These are phyloP conservation scores for Exophiala viscosa DNA, from an alignment of 2,329 filamentous ascomycete species.

Conservation along the genomic window DNA sequence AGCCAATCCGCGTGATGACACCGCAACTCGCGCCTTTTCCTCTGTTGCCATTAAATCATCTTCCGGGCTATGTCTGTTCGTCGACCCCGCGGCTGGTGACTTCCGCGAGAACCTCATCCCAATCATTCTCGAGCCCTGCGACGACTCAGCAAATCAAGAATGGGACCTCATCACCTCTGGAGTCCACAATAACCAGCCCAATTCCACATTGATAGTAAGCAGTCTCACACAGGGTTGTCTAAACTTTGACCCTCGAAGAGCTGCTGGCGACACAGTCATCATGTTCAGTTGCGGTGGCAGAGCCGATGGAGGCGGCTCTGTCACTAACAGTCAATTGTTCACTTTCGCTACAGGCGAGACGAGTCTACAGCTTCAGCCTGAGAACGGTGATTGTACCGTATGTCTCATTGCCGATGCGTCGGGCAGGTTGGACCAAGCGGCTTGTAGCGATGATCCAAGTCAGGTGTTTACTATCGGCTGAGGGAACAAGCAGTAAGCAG, in stretches of 20 bases:
- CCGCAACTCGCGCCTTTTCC: constrained; percentile 13
- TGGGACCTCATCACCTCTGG: constrained; percentile 15
- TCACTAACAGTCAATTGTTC: constrained; percentile 17
- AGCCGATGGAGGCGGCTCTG: constrained; percentile 13
- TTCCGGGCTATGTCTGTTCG: constrained; percentile 14
- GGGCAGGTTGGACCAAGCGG: constrained; percentile 14
- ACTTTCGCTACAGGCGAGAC: constrained; percentile 8
- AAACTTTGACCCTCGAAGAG: constrained; percentile 16
- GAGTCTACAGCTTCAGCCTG: constrained; percentile 12
- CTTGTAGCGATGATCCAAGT: constrained; percentile 10
- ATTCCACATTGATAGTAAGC: constrained; percentile 13
- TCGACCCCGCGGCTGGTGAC: constrained; percentile 15
- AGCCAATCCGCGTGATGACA: constrained; percentile 15
- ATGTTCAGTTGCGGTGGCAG: constrained; percentile 18
- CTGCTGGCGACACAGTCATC: constrained; percentile 15
- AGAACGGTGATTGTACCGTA: constrained; percentile 9
- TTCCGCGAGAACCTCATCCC: constrained; percentile 19
- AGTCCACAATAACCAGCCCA: constrained; percentile 14
- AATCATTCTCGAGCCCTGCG: constrained; percentile 12
- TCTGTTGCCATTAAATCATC: constrained; percentile 13
- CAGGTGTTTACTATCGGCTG: constrained; percentile 13
- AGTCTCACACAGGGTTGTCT: constrained; percentile 16
- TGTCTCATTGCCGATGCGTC: constrained; percentile 8
- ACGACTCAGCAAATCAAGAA: constrained; percentile 8
- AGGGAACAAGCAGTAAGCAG: not conserved